Evolutionary conservation across 2,329 filamentous ascomycete species (phyloP).

Genomic region (Aspergillus pseudoviridinutans): DNA sequence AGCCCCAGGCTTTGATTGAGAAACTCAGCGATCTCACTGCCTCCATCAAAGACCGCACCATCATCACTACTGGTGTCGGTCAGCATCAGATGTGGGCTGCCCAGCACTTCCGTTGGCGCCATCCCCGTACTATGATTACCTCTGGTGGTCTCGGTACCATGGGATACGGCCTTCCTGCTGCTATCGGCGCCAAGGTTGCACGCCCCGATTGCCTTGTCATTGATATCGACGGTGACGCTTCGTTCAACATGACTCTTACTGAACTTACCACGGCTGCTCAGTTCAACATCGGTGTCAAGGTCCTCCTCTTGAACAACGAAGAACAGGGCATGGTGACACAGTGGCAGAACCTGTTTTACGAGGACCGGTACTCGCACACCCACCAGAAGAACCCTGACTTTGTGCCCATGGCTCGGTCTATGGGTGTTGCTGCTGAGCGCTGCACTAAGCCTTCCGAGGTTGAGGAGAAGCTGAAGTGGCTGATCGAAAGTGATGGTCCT

Average conservation of each 20-base stretch:
- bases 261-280: conserved; percentile 90
- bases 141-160: conserved; percentile 94
- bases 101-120: conserved; percentile 92
- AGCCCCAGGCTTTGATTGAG: conserved; percentile 89
- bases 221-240: conserved; percentile 97
- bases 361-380: conserved; percentile 86
- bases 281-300: conserved; percentile 94
- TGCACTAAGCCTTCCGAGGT: conserved; percentile 73
- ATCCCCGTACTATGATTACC: conserved; percentile 91
- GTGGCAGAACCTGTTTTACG: conserved; percentile 97
- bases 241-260: conserved; percentile 97
- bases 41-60: conserved; percentile 73
- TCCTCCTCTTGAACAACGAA: conserved; percentile 93
- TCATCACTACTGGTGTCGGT: conserved; percentile 91
- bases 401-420: conserved; percentile 85
- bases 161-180: conserved; percentile 91
- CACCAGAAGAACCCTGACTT: conserved; percentile 97
- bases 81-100: conserved; percentile 99
- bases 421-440: conserved; percentile 75
- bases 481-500: conserved; percentile 85
- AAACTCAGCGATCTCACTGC: conserved; percentile 81
- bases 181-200: conserved; percentile 91
- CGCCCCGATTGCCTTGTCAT: conserved; percentile 78
- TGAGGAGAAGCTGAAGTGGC: conserved; percentile 74
- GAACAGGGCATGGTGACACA: conserved; percentile 99